Evolutionary conservation across 1,284 basidiomycete species (phyloP), one percentile per base, ranked within the genome.

Genomic region (Takashimella tepidaria): DNA sequence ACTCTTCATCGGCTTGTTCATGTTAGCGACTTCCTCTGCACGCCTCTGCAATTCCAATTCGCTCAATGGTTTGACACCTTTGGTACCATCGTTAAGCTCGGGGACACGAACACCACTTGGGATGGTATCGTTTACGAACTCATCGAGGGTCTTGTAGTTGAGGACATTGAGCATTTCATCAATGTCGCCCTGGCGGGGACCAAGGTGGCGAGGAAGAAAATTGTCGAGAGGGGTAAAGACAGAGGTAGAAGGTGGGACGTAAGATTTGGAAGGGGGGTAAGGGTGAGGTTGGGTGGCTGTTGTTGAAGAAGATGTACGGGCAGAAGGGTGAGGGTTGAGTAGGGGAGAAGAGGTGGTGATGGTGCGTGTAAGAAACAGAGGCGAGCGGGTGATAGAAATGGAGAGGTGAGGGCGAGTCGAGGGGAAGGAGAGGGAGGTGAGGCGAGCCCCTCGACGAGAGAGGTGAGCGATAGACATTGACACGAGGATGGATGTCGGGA

Each of bases 201-300:
- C 92, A 63, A 96, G 84, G 73, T 97, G 92, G 44, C 92, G 83
- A 63, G 89, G 84, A 37, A 84, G 75, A 76, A 96, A 96, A 24
- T 85, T 87, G 78, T 97, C 92, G 57, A 95, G 79, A 1, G 90
- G 84, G 11, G 84, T 81, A 72, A 92, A 89, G 55, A 79, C 63
- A n/a, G 72, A 74, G 16, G 62, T 57, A n/a, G 59, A 31, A 21
- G 62, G 47, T 1, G 70, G 66, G 49, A 65, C 64, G 61, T 61
- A 73, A 3, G 67, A 63, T 23, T 63, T 58, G 25, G 65, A 67
- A 8, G 65, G 63, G 27, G 67, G 64, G 24, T 61, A 43, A n/a
- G 73, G 72, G 56, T 70, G 67, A 10, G 70, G 68, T 49, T 72
- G 69, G 45, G 67, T 69, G 4, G 75, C 73, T 13, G 69, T 73